Base-by-base conservation (phyloP, 2,329 filamentous ascomycete species). In the Penicillium sp. region DNA sequence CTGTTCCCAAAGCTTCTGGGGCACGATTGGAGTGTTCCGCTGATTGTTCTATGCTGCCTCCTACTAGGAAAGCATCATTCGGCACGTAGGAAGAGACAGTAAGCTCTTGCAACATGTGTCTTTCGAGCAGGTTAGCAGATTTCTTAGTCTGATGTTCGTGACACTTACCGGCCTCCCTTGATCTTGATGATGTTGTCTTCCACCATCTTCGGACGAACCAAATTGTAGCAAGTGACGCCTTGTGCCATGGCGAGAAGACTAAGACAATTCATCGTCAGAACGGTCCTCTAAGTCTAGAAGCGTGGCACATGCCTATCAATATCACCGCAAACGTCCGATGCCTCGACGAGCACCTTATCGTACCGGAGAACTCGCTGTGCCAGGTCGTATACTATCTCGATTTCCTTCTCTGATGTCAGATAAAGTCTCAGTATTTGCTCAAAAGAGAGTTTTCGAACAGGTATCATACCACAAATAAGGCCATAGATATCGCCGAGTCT, bases 401-500 rank as follows among this genome's bases (percentile, higher is more conserved):
- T 93, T 74, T 99, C 94, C 59, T 87, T 88, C 71, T 97, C 93
- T 90, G 29, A n/a, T 23, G 15, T 31, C 13, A 21, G 7, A 38
- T 23, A 21, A 11, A 38, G 9, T 17, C n/a, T 62, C 31, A 64
- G 52, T 17, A 45, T 15, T 50, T 35, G 30, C 7, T 17, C 1
- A 15, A 30, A 63, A 15, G 11, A 46, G 3, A 56, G 8, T 21
- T 4, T 11, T 9, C 13, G 47, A 19, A 11, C 26, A 58, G 8
- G 5, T 55, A 5, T 55, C 38, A 45, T 81, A 91, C 91, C 90
- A 69, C 91, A 91, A 60, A 99, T 97, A 61, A 87, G 84, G 44
- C 90, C 88, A 70, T 94, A 94, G 31, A 96, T 85, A 74, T 98
- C 94, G 11, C 95, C 95, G 67, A 92, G 89, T 60, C 90, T 85